Conservation (phyloP, 768 basidiomycete species). For the Mycena haematopus region DNA sequence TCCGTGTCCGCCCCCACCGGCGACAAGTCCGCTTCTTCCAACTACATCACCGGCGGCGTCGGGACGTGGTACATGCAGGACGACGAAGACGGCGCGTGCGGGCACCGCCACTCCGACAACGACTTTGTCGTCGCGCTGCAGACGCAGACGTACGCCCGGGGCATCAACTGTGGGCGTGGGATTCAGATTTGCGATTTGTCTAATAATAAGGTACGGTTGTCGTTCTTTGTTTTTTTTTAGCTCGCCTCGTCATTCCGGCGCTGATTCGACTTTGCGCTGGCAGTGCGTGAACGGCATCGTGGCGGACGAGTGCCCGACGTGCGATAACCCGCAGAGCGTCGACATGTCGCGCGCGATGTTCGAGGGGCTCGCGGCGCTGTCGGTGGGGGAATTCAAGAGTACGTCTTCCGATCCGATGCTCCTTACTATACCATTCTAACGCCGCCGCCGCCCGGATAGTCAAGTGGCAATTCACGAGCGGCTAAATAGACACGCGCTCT, state of each 20-base stretch:
- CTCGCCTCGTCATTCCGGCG: constrained; percentile 1
- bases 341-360: constrained; percentile 24
- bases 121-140: constrained; percentile 57
- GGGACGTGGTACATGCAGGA: constrained; percentile 76
- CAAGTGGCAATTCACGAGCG: constrained; percentile 8
- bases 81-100: constrained; percentile 83
- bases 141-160: constrained; percentile 51
- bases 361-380: constrained; percentile 12
- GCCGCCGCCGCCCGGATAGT: constrained; percentile 4
- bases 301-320: constrained; percentile 86
- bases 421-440: background rate
- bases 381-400: constrained; percentile 22
- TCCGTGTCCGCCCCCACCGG: constrained; percentile 9
- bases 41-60: constrained; percentile 48
- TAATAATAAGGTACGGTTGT: constrained; percentile 52
- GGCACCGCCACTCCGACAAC: constrained; percentile 37
- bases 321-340: constrained; percentile 14
- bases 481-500: constrained; percentile 11
- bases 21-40: constrained; percentile 13
- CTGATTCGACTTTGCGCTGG: background rate
- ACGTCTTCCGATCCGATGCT: background rate
- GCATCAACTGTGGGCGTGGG: constrained; percentile 67
- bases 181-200: constrained; percentile 69
- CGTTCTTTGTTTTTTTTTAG: background rate
- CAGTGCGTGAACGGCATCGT: constrained; percentile 65